A percentile compares a stretch with the other conserved stretches of the same genome.
Evolutionary conservation across 2,329 filamentous ascomycete genomes (phyloP).

Genomic region (Microdochium trichocladiopsis): DNA sequence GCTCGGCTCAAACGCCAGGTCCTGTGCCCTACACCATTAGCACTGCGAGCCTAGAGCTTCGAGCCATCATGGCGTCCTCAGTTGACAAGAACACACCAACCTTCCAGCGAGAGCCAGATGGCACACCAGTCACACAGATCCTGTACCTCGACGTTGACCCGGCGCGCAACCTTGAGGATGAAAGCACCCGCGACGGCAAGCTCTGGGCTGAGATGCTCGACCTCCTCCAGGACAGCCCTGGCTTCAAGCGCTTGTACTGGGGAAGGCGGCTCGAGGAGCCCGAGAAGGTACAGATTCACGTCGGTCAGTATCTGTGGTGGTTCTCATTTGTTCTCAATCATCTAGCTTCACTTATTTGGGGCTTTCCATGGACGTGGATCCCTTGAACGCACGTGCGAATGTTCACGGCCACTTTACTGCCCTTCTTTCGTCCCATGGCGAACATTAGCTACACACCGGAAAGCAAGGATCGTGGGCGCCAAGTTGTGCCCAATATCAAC

Average conservation of each 20-base stretch:
- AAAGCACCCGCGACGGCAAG: constrained; percentile 1
- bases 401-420: too few species aligned
- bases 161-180: constrained; percentile 2
- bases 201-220: constrained; percentile 5
- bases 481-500: too few species aligned
- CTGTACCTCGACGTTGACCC: constrained; percentile 7
- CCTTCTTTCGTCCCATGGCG: too few species aligned
- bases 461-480: too few species aligned
- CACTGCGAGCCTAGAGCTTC: too few species aligned
- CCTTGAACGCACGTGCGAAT: too few species aligned
- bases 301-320: too few species aligned
- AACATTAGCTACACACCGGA: too few species aligned
- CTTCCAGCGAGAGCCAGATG: background rate
- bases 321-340: background rate
- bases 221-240: constrained; percentile 5
- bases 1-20: too few species aligned
- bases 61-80: background rate
- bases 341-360: too few species aligned
- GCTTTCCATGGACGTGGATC: too few species aligned
- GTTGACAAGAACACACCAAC: background rate
- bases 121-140: constrained; percentile 8
- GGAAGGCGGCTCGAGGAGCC: constrained; percentile 19
- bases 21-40: too few species aligned
- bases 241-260: constrained; percentile 20
- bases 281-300: constrained; percentile 19